Base-by-base conservation (phyloP, 768 basidiomycete genomes). In the Mrakia blollopis region DNA sequence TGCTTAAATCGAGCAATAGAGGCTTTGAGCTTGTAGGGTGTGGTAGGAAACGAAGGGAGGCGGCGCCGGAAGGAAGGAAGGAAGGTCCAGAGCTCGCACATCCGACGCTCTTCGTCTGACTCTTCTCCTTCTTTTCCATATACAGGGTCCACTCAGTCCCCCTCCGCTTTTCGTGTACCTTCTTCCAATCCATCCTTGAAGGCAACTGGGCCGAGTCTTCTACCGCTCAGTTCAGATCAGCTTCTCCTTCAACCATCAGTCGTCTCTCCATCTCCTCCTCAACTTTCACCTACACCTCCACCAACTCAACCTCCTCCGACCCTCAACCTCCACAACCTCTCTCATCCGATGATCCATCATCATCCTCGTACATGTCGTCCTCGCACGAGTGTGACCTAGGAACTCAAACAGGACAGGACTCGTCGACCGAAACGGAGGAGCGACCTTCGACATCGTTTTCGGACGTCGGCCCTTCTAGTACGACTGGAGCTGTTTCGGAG, bases 201-300 rank as follows among this genome's bases (percentile, higher is more conserved):
- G 74, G 74, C 8, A 44, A 68, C 67, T 75, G 74, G 74, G 74
- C 74, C 23, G 74, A 75, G n/a, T 75, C 74, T 32, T 30, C 44
- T 1, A 52, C 70, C 14, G 44, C 70, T 30, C 70, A 44, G n/a
- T 44, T 30, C 28, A 44, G 70, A 30, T 41, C 70, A 8, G 18
- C 28, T 2, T 71, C 70, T 16, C 70, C 44, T 44, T 71, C 70
- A 14, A 63, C 62, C 32, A 63, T 63, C 62, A 35, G 30, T 25
- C 62, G 35, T 30, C 62, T 63, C 32, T 63, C 62, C 30, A 37
- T 63, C 62, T 63, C 30, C 62, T 63, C 62, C 30, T 63, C 62
- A 16, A 63, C 62, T 16, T 37, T 63, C 62, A 63, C 62, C 30
- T 32, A 16, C 62, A 63, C 62, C 62, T 60, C 57, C n/a, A n/a